phyloP scores from a whole-genome alignment of 352 stramenopile genomes.

The Thalassiosira oceanica region DNA sequence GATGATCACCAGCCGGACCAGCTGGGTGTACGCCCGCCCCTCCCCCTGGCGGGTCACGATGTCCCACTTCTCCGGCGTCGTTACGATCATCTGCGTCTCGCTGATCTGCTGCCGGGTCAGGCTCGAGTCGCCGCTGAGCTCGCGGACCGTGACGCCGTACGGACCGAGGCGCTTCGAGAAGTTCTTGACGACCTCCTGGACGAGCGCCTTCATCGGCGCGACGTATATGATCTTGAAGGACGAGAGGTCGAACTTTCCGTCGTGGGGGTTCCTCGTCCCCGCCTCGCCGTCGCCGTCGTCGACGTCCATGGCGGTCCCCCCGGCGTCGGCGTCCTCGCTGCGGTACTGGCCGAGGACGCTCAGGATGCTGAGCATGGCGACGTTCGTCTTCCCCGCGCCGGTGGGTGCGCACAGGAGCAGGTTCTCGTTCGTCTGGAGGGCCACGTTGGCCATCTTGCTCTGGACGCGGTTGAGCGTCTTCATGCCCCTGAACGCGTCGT shows the following conservation, averaged over 20 bases:
- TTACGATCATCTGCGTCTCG: slow-evolving; percentile 90
- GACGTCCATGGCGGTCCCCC: slow-evolving; percentile 41
- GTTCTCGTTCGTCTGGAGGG: slow-evolving; percentile 96
- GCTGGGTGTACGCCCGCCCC: slow-evolving; percentile 87
- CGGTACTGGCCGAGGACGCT: slow-evolving; percentile 55
- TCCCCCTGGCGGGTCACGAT: slow-evolving; percentile 97
- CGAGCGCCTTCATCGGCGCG: slow-evolving; percentile 84
- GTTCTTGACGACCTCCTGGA: slow-evolving; percentile 98
- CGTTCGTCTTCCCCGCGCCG: slow-evolving; percentile 98
- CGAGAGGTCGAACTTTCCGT: slow-evolving; percentile 87
- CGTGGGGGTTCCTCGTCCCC: slow-evolving; percentile 76
- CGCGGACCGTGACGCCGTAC: slow-evolving; percentile 85
- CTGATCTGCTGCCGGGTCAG: slow-evolving; percentile 96
- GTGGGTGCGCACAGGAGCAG: slow-evolving; percentile 88
- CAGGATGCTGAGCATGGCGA: slow-evolving; percentile 95
- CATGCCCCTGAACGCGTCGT: slow-evolving; percentile 80
- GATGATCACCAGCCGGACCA: slow-evolving; percentile 97
- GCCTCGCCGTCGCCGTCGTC: no score
- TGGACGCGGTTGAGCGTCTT: slow-evolving; percentile 95
- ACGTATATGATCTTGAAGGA: slow-evolving; percentile 82
- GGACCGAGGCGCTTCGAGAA: slow-evolving; percentile 89
- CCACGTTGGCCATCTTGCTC: slow-evolving; percentile 93
- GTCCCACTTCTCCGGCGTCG: slow-evolving; percentile 99
- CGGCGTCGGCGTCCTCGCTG: slow-evolving; percentile 26
- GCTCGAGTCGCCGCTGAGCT: slow-evolving; percentile 98